These are phyloP conservation scores for Eryngium alpinum DNA, from an alignment of 140 eudicot genomes.

Conservation along the genomic window DNA sequence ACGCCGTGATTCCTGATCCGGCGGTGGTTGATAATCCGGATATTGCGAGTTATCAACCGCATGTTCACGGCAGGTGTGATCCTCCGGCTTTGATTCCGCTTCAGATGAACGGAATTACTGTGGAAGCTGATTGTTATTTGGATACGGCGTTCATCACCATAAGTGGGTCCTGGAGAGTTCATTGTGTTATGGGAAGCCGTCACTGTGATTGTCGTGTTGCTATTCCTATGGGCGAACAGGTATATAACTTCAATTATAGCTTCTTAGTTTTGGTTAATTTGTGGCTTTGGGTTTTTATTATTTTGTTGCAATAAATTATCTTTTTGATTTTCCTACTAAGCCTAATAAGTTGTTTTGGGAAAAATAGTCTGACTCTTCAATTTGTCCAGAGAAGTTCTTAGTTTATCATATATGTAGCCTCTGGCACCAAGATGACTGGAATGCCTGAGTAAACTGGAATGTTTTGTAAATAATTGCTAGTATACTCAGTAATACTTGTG, in stretches of 20 bases:
- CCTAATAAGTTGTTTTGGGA: too few relatives aligned
- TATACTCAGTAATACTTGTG: neutral
- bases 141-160: constrained; percentile 71
- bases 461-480: neutral
- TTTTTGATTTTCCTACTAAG: too few relatives aligned
- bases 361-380: too few relatives aligned
- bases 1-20: constrained; percentile 74
- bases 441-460: neutral
- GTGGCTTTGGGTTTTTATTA: too few relatives aligned
- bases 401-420: neutral
- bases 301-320: too few relatives aligned
- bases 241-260: neutral
- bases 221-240: constrained; percentile 98
- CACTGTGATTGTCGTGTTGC: constrained; percentile 71
- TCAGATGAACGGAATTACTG: constrained; percentile 68
- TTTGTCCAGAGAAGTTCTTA: neutral
- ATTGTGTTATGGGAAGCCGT: constrained; percentile 78
- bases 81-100: constrained; percentile 93
- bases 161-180: constrained; percentile 81
- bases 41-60: constrained; percentile 96
- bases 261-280: too few relatives aligned
- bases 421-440: neutral
- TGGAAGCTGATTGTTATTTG: constrained; percentile 67
- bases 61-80: constrained; percentile 82
- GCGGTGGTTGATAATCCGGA: constrained; percentile 82